phyloP scores from a whole-genome alignment of 441 rosid genomes.

The Corymbia calophylla region DNA sequence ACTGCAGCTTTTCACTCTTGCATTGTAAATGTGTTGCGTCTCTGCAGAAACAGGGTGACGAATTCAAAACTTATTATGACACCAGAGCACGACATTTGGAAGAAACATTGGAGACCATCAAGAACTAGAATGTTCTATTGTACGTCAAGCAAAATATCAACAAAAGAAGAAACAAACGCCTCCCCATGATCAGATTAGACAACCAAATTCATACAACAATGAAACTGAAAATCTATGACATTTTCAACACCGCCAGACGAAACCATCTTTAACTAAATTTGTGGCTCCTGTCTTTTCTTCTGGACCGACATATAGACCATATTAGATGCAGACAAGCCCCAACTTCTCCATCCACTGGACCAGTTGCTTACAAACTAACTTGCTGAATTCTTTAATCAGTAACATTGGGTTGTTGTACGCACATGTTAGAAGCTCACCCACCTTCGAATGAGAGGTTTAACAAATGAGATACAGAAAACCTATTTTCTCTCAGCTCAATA shows the following conservation, averaged over 20 bases:
- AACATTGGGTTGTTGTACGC: not conserved
- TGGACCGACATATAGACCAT: not conserved
- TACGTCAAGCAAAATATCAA: not conserved
- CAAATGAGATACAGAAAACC: not conserved
- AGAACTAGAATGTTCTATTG: not conserved
- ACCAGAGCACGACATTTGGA: not conserved
- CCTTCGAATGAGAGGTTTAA: not conserved
- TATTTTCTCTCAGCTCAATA: not conserved
- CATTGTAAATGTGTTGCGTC: not conserved
- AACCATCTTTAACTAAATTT: fast-evolving
- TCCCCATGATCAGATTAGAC: not conserved
- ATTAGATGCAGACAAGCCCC: not conserved
- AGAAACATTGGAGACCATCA: not conserved
- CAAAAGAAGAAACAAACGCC: not conserved
- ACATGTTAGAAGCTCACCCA: too few relatives aligned
- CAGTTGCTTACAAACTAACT: not conserved
- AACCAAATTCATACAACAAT: not conserved
- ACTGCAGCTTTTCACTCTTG: not conserved
- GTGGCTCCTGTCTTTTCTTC: not conserved
- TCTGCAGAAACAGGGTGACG: not conserved
- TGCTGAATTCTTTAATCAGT: not conserved
- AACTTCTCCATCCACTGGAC: not conserved
- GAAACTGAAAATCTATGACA: not conserved
- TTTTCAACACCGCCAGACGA: not conserved
- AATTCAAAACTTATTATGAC: not conserved